phyloP scores from a whole-genome alignment of 1,284 basidiomycete genomes.

The Apiotrichum sp. region DNA sequence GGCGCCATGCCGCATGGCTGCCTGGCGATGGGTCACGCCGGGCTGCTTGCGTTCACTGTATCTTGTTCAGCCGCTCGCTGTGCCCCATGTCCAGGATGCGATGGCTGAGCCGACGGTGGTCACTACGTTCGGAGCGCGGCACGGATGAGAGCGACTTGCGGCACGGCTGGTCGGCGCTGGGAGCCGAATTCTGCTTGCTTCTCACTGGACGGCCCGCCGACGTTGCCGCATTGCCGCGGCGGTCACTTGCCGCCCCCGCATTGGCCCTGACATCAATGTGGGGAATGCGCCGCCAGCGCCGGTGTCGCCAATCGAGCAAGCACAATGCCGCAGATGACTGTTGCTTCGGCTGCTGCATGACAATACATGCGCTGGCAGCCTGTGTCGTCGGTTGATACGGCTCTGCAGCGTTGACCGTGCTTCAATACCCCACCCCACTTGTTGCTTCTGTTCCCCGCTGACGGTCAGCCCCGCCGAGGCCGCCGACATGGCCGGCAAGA shows the following conservation, averaged over 20 bases:
- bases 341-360: too few relatives aligned
- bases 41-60: too few relatives aligned
- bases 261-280: neutral
- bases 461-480: constrained; percentile 74
- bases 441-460: neutral
- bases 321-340: too few relatives aligned
- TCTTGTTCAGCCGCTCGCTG: too few relatives aligned
- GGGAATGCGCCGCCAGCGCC: neutral
- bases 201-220: neutral
- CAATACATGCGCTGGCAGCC: too few relatives aligned
- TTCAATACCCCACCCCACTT: neutral
- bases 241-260: neutral
- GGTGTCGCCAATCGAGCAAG: too few relatives aligned
- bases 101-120: too few relatives aligned
- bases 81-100: too few relatives aligned
- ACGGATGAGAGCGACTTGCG: neutral
- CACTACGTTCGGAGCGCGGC: too few relatives aligned
- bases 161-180: neutral
- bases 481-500: constrained; percentile 77
- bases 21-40: too few relatives aligned
- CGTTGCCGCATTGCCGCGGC: neutral
- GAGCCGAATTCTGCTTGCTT: neutral
- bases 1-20: too few relatives aligned
- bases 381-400: neutral
- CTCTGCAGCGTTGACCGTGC: neutral